Evolutionary conservation across 2,329 filamentous ascomycete species (phyloP), one percentile per base, ranked within the genome.

Genomic region (Graphiopsis chlorocephala): DNA sequence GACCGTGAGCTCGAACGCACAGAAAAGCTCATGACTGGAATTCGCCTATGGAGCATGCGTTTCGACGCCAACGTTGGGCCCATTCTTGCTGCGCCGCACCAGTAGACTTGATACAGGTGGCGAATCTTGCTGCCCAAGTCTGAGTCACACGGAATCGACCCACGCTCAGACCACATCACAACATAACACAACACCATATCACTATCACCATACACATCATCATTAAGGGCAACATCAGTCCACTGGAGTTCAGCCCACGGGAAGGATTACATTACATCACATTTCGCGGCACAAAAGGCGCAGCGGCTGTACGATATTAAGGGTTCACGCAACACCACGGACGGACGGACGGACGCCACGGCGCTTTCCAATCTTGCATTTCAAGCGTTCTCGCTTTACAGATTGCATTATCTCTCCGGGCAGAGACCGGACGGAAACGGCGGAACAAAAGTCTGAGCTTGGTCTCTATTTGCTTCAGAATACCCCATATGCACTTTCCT

Each of bases 21-120:
- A 2, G 92, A 97, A 82, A 91, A 90, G 78, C 87, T 97, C 79
- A 98, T 98, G 92, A 88, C 91, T 69, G 88, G 88, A 68, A 89
- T 97, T 74, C 87, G 91, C 58, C 84, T 93, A 38, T 99, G 94
- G 92, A 93, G 91, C 77, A 87, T 96, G 80, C 90, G 94, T 55
- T 99, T 97, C 78, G 93, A 97, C 74, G 92, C 91, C 78, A 97
- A 98, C 83, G 97, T 93, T 80, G 92, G 96, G 73, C 91, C 94
- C 29, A 94, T 98, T 71, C 83, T 98, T 35, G 62, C 62, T 42
- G 53, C 45, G 33, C 62, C 62, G 14, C 53, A 56, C 33, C 26
- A 47, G 50, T 63, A 63, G 61, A 53, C 23, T 42, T 35, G 42
- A 17, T n/a, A 20, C 5, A 52, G 45, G 59, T 61, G 59, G 59